A percentile compares a stretch with the other conserved stretches of the same genome.
These are phyloP conservation scores for Gossypioides kirkii DNA, from an alignment of 345 rosid genomes.

Conservation along the genomic window DNA sequence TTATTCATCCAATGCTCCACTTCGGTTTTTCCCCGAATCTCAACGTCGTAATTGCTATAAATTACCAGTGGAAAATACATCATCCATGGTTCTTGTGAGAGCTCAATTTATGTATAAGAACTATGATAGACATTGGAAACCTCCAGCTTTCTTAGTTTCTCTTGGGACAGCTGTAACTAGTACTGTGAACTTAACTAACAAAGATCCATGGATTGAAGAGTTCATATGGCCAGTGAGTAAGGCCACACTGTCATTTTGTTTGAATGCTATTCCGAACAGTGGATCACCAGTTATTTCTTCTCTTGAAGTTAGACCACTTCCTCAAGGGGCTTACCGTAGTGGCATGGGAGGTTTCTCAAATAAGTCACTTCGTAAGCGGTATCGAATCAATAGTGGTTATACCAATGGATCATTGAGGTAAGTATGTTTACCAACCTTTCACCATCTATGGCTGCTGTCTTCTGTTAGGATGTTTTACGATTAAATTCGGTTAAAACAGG, in stretches of 20 bases:
- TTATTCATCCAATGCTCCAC: slow-evolving; percentile 25
- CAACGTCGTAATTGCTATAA: slow-evolving; percentile 48
- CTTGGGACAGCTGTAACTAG: slow-evolving; percentile 56
- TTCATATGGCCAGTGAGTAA: slow-evolving; percentile 52
- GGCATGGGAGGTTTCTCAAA: slow-evolving; percentile 36
- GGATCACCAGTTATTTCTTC: slow-evolving; percentile 78
- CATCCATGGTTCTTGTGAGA: slow-evolving; percentile 64
- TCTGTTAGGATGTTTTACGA: neutral
- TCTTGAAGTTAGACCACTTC: slow-evolving; percentile 74
- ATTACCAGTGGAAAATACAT: slow-evolving; percentile 48
- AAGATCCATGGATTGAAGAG: slow-evolving; percentile 85
- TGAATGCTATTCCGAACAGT: slow-evolving; percentile 37
- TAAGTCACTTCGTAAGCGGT: slow-evolving; percentile 49
- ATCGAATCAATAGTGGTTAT: slow-evolving; percentile 66
- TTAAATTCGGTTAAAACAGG: slow-evolving; percentile 36
- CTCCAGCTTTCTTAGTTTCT: slow-evolving; percentile 70
- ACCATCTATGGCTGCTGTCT: neutral
- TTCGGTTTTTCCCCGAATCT: slow-evolving; percentile 62
- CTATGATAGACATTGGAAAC: slow-evolving; percentile 56
- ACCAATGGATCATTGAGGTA: slow-evolving; percentile 59
- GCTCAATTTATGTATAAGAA: slow-evolving; percentile 67
- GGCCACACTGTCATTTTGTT: slow-evolving; percentile 52
- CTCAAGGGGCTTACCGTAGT: slow-evolving; percentile 56
- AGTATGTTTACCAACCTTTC: neutral
- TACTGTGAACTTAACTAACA: slow-evolving; percentile 49